Conservation (phyloP, 495 filamentous ascomycete species). For the Hypoxylon subgilvum region DNA sequence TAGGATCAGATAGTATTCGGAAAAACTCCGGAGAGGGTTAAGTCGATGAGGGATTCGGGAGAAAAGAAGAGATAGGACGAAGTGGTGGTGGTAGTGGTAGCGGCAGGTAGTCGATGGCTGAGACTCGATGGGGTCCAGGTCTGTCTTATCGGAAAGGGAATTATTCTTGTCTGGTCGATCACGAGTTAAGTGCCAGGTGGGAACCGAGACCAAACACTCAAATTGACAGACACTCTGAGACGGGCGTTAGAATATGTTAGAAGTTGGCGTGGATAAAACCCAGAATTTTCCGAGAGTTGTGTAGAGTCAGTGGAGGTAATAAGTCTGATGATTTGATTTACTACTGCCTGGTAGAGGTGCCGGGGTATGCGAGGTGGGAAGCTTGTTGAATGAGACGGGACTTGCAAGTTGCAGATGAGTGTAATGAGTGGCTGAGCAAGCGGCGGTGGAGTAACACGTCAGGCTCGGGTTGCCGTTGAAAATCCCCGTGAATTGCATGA, state of each 20-base stretch:
- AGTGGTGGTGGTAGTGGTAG: no score
- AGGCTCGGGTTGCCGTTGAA: slow-evolving; percentile 19
- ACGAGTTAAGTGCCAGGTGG: neutral
- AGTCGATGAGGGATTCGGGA: slow-evolving; percentile 14
- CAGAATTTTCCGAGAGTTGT: neutral
- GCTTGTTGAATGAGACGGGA: slow-evolving; percentile 23
- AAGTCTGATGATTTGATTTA: slow-evolving; percentile 26
- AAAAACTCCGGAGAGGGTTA: slow-evolving; percentile 65
- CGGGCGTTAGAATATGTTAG: neutral
- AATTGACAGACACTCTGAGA: neutral
- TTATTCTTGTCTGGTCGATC: slow-evolving; percentile 19
- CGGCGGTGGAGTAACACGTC: slow-evolving; percentile 29
- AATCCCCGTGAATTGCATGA: slow-evolving; percentile 3
- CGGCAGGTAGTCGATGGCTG: slow-evolving; percentile 18
- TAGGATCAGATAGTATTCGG: slow-evolving; percentile 45
- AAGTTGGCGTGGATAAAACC: slow-evolving; percentile 3
- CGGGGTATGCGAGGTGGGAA: slow-evolving; percentile 7
- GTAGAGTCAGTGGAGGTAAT: neutral
- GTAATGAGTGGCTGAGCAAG: slow-evolving; percentile 30
- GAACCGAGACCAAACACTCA: neutral
- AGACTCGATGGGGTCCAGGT: slow-evolving; percentile 27
- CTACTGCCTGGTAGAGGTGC: slow-evolving; percentile 19
- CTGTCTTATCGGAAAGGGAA: slow-evolving; percentile 34
- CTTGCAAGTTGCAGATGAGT: no score
- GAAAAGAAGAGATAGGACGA: slow-evolving; percentile 18